Base-by-base conservation (phyloP, 2,329 filamentous ascomycete genomes). In the Monilinia fructicola region DNA sequence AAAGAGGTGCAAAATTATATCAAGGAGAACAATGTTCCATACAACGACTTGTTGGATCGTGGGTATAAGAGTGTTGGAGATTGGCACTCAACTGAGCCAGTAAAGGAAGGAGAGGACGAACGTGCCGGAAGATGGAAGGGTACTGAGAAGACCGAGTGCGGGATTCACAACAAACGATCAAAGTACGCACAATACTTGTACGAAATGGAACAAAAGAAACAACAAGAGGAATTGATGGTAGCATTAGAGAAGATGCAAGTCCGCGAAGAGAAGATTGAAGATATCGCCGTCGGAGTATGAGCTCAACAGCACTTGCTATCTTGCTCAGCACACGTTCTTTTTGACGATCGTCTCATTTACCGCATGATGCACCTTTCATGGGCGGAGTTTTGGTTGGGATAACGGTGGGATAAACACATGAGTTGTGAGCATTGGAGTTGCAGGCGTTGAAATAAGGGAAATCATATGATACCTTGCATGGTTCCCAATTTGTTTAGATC, bases 21-120 rank as follows among this genome's bases (percentile, higher is more conserved):
- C 80, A 86, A 88, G 74, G 88, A 90, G 75, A 86, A 97, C 82
- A 80, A 92, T 69, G 93, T 99, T 4, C 95, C 95, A 0, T 98
- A 97, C 84, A 99, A 99, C 78, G 88, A 85, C 69, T 86, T 99
- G 40, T 85, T 99, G 56, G 92, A 97, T 80, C 85, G 83, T 68
- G 95, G 95, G n/a, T 99, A 99, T 85, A 97, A 98, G 85, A 97
- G 92, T 71, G 85, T 99, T 70, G 95, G 95, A 69, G 95, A 99
- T 83, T 98, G 93, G 92, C 95, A 99, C 84, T 97, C 93, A 61
- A 99, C 95, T 4, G 90, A 87, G 73, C 93, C 95, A 16, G 93
- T 98, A 69, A 87, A 84, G 70, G 92, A 94, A 67, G 91, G 91
- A 71, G 95, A 99, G 80, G 95, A 98, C 75, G 95, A 99, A 86